phyloP scores from a whole-genome alignment of 169 alveolate species.

The Cardiosporidium cionae region DNA sequence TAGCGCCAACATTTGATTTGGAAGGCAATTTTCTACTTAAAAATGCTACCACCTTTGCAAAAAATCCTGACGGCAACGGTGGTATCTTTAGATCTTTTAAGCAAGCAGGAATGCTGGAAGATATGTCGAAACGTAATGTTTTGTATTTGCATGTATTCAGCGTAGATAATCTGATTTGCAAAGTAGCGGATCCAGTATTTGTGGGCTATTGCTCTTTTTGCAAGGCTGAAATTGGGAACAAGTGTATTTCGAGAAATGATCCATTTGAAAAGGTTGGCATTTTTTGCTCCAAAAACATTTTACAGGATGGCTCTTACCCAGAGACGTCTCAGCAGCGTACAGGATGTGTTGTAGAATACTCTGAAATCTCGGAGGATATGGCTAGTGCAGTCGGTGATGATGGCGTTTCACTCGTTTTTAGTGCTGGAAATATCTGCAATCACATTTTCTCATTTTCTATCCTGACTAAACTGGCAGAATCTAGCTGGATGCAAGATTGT shows the following conservation, averaged over 20 bases:
- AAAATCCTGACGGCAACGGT: constrained; percentile 79
- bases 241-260: constrained; percentile 31
- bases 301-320: too few relatives aligned
- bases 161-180: constrained; percentile 70
- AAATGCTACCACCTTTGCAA: constrained; percentile 18
- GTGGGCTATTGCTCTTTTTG: constrained; percentile 47
- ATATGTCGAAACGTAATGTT: constrained; percentile 44
- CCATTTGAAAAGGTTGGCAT: constrained; percentile 29
- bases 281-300: not conserved
- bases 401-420: not conserved
- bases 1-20: constrained; percentile 58
- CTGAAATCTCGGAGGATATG: constrained; percentile 49
- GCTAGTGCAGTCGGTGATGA: not conserved
- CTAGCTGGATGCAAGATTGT: too few relatives aligned
- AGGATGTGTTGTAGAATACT: constrained; percentile 56
- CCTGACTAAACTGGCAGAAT: too few relatives aligned
- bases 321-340: constrained; percentile 12
- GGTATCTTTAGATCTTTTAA: constrained; percentile 57
- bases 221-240: constrained; percentile 43
- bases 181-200: constrained; percentile 69
- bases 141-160: constrained; percentile 43
- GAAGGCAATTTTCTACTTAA: constrained; percentile 58
- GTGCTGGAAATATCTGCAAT: not conserved
- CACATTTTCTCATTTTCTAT: not conserved
- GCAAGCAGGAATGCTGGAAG: constrained; percentile 43